Conservation (phyloP, 768 basidiomycete genomes). For the Auricularia sp. region DNA sequence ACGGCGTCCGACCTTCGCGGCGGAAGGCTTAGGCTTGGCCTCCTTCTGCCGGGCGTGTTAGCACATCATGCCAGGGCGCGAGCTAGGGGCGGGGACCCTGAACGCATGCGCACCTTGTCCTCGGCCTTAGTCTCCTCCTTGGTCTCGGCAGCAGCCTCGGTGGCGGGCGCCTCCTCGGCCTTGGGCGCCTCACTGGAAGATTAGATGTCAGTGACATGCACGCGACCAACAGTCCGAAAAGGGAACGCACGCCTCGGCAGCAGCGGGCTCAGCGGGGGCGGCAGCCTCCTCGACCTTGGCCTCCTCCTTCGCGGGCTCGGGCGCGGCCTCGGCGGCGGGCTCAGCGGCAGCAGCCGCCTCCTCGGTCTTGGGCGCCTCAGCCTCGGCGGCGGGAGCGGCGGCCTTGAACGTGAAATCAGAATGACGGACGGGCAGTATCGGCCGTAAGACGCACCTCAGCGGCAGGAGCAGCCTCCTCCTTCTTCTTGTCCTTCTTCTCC, state of each 20-base stretch:
- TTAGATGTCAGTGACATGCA: constrained; percentile 13
- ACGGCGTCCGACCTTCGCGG: constrained; percentile 65
- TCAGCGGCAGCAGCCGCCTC: constrained; percentile 19
- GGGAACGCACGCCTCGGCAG: constrained; percentile 12
- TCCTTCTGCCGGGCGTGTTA: constrained; percentile 37
- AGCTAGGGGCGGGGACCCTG: background rate
- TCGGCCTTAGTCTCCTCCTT: constrained; percentile 36
- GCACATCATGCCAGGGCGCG: background rate
- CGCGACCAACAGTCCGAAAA: constrained; percentile 8
- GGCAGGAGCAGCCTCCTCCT: background rate
- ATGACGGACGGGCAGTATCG: background rate
- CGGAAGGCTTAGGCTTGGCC: constrained; percentile 31
- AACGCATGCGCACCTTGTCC: constrained; percentile 18
- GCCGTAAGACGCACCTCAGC: background rate
- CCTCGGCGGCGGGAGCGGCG: constrained; percentile 30
- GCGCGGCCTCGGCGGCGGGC: constrained; percentile 22
- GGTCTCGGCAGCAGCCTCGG: constrained; percentile 28
- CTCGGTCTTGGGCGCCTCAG: constrained; percentile 13
- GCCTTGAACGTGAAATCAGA: background rate
- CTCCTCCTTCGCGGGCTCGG: constrained; percentile 19
- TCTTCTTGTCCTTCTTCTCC: constrained; percentile 1
- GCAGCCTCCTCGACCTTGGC: constrained; percentile 34
- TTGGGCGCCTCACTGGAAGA: background rate
- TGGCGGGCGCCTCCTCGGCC: constrained; percentile 27
- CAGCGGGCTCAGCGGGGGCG: constrained; percentile 13